These are phyloP conservation scores for Pyrenophora teres DNA, from an alignment of 2,329 filamentous ascomycete species.

Conservation along the genomic window DNA sequence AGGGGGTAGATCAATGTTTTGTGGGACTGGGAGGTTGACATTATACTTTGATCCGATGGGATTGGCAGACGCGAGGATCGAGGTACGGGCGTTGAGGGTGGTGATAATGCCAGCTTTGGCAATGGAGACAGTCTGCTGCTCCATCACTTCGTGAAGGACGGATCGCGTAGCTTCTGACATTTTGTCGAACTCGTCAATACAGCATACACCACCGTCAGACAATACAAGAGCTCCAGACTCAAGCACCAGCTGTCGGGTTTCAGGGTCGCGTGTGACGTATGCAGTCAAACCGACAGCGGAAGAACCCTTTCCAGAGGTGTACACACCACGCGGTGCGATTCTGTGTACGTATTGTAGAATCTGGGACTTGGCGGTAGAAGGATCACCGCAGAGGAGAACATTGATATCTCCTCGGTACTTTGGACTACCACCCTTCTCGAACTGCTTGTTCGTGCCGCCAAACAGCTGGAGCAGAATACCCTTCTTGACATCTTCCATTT, in stretches of 20 bases:
- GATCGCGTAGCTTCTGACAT: slow-evolving; percentile 77
- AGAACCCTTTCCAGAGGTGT: slow-evolving; percentile 76
- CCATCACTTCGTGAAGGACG: slow-evolving; percentile 80
- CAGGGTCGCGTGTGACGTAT: slow-evolving; percentile 76
- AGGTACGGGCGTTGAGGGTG: slow-evolving; percentile 92
- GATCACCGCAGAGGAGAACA: slow-evolving; percentile 92
- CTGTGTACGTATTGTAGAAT: slow-evolving; percentile 94
- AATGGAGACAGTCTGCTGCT: slow-evolving; percentile 78
- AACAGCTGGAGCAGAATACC: slow-evolving; percentile 96
- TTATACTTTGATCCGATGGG: slow-evolving; percentile 99
- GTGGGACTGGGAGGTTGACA: slow-evolving; percentile 89
- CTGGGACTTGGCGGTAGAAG: slow-evolving; percentile 95
- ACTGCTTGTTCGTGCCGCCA: slow-evolving; percentile 96
- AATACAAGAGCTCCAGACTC: slow-evolving; percentile 76
- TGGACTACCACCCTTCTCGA: slow-evolving; percentile 93
- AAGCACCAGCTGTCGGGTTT: slow-evolving; percentile 73
- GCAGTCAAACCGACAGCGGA: slow-evolving; percentile 77
- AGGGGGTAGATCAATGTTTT: slow-evolving; percentile 96
- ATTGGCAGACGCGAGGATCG: slow-evolving; percentile 94
- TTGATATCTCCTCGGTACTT: slow-evolving; percentile 98
- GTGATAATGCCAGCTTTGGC: slow-evolving; percentile 80
- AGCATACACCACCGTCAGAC: slow-evolving; percentile 76
- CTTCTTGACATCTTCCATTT: slow-evolving; percentile 99
- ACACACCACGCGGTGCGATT: slow-evolving; percentile 87
- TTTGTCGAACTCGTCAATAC: slow-evolving; percentile 81